Evolutionary conservation across 257 asterid genomes (phyloP).

Genomic region (Vinca minor): DNA sequence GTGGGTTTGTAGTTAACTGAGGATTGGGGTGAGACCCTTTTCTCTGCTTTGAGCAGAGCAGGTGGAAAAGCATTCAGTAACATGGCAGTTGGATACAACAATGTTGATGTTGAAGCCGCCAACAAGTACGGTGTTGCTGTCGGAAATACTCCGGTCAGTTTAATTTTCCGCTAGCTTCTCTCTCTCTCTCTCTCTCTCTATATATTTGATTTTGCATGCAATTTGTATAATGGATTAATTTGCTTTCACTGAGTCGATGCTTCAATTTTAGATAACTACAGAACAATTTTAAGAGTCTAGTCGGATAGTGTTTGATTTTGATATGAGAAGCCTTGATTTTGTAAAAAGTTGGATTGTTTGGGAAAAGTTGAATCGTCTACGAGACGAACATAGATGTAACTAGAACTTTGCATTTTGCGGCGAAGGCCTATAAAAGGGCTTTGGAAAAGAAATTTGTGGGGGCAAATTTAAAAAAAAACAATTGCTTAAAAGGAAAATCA

Average conservation of each 20-base stretch:
- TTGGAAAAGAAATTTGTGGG: no score
- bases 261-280: background rate
- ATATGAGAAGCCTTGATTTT: no score
- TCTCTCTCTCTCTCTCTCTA: background rate
- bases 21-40: slow-evolving; percentile 87
- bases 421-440: no score
- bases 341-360: no score
- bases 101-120: slow-evolving; percentile 86
- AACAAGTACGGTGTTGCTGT: slow-evolving; percentile 83
- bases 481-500: no score
- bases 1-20: slow-evolving; percentile 56
- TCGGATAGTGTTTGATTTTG: no score
- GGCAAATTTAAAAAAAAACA: no score
- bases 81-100: slow-evolving; percentile 98
- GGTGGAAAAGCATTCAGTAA: slow-evolving; percentile 96
- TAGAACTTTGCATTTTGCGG: no score
- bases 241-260: background rate
- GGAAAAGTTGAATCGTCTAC: no score
- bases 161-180: background rate
- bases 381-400: no score
- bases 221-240: background rate
- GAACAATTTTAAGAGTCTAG: no score
- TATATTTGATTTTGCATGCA: background rate
- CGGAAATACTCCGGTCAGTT: slow-evolving; percentile 88
- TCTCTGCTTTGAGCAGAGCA: slow-evolving; percentile 82